phyloP scores from a whole-genome alignment of 306 rosid genomes.

The Castanospermum australe region DNA sequence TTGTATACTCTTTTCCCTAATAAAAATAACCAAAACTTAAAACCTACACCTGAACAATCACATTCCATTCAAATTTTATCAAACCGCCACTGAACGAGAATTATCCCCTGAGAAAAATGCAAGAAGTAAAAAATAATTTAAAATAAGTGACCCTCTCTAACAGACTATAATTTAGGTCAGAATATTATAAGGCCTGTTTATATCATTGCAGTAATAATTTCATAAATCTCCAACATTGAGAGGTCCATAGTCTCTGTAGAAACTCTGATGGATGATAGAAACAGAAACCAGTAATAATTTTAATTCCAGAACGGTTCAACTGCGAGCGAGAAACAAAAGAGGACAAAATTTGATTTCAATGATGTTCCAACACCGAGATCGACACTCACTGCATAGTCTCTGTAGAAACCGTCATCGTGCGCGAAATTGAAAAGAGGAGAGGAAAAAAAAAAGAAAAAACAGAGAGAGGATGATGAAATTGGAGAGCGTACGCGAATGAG shows the following conservation, averaged over 20 bases:
- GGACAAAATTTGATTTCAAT: too few species aligned
- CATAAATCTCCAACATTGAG: background rate
- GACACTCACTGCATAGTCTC: too few species aligned
- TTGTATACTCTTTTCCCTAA: too few species aligned
- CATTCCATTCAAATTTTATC: background rate
- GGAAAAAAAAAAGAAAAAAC: too few species aligned
- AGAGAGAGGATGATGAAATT: background rate
- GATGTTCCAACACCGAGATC: too few species aligned
- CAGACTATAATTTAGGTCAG: background rate
- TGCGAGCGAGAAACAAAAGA: too few species aligned
- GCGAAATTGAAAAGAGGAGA: too few species aligned
- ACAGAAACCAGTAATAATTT: too few species aligned
- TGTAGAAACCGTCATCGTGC: too few species aligned
- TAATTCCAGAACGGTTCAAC: too few species aligned
- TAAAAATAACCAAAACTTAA: background rate
- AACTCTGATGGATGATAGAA: background rate
- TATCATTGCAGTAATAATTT: background rate
- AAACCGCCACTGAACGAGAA: background rate
- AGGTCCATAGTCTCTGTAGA: too few species aligned
- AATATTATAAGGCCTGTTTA: background rate
- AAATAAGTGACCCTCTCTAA: background rate
- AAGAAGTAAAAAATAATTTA: background rate
- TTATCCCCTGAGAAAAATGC: background rate
- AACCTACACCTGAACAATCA: background rate
- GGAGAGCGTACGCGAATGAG: constrained; percentile 48